These are phyloP conservation scores for Diaporthe ampelina DNA, from an alignment of 2,329 filamentous ascomycete genomes.

Conservation along the genomic window DNA sequence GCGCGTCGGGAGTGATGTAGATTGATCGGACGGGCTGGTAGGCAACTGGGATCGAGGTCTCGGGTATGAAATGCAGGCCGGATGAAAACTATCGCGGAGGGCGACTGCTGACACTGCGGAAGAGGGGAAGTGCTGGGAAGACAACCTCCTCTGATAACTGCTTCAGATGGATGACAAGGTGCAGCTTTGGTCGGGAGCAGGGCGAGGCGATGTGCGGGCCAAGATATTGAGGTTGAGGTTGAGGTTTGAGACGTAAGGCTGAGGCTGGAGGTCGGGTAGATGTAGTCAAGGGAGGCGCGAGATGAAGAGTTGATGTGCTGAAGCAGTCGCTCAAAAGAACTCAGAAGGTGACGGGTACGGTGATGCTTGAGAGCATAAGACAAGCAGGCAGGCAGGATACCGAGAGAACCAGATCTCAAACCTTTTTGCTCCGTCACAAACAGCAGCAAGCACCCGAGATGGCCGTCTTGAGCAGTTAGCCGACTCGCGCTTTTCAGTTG, in stretches of 20 bases:
- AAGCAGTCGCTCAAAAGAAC: conserved; percentile 41
- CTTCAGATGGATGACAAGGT: conserved; percentile 37
- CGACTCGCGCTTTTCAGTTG: conserved; percentile 21
- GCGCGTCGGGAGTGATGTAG: conserved; percentile 57
- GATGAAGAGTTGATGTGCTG: conserved; percentile 39
- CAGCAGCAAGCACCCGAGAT: conserved; percentile 38
- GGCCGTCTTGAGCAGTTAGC: conserved; percentile 32
- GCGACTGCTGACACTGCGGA: conserved; percentile 48
- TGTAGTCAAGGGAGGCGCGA: conserved; percentile 41
- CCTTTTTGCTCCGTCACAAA: conserved; percentile 43
- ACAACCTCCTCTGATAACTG: conserved; percentile 42
- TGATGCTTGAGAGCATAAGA: conserved; percentile 40
- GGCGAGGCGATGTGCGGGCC: conserved; percentile 36
- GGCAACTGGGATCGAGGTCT: conserved; percentile 39
- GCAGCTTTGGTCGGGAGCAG: conserved; percentile 39
- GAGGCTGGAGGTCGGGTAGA: conserved; percentile 41
- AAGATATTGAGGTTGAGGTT: conserved; percentile 36
- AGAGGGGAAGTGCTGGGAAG: conserved; percentile 50
- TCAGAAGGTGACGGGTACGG: conserved; percentile 39
- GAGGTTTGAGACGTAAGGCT: conserved; percentile 28
- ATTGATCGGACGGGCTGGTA: conserved; percentile 42
- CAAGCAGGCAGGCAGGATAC: conserved; percentile 40
- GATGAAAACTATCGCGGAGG: conserved; percentile 37
- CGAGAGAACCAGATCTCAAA: conserved; percentile 45
- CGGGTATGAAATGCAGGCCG: conserved; percentile 35